Evolutionary conservation across 768 basidiomycete species (phyloP), one percentile per base, ranked within the genome.

Genomic region (Amanita subjunquillea): DNA sequence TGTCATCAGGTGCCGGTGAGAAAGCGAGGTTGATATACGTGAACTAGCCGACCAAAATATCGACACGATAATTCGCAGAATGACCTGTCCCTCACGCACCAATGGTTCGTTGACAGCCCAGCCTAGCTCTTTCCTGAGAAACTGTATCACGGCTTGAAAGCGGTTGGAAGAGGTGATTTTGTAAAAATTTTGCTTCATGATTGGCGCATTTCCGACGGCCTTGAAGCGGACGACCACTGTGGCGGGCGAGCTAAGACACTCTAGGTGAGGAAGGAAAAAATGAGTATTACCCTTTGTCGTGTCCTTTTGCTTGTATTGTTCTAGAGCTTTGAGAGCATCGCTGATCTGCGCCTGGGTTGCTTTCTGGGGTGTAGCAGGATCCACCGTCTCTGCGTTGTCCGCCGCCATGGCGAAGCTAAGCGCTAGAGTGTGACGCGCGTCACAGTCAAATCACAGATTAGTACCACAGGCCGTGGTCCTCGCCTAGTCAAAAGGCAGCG

Each of bases 171-270:
- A 88, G 0, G 93, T 92, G 62, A 97, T 94, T 75, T 94, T 95
- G 81, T 92, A 97, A 60, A 94, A 89, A 71, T 95, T 97, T 70
- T 95, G 91, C 70, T 88, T 94, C 94, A 99, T 96, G 61, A 99
- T 93, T 0, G 95, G 95, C 1, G 94, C 95, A 60, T 95, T 94
- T 43, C 95, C 95, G 8, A 96, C 89, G 2, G 95, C 93, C 65
- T 94, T 94, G 80, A 99, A 99, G 41, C 93, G 84, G 8, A 99
- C 91, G 56, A 97, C 84, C 48, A 97, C 95, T 98, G 64, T 9
- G 17, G n/a, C 5, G n/a, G 25, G 39, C 10, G 22, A 38, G n/a
- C n/a, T 50, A n/a, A 50, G 48, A 25, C 34, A 41, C 4, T n/a
- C 10, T 9, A 6, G 8, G 20, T 4, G 4, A 6, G 6, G 7